Evolutionary conservation across 495 filamentous ascomycete genomes (phyloP).

Genomic region (Poronia punctata): DNA sequence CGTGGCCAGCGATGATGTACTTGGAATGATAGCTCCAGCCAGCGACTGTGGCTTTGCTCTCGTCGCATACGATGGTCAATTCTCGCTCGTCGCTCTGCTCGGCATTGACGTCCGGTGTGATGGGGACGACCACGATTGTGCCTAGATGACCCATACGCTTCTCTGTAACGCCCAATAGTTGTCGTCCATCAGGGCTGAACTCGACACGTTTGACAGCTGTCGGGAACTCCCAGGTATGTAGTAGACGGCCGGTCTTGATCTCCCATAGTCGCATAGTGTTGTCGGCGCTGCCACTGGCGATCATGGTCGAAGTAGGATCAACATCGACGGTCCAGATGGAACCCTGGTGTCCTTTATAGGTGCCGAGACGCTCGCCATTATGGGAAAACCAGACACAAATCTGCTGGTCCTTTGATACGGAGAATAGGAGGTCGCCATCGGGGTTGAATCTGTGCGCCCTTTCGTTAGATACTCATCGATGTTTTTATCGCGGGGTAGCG

Average conservation of each 20-base stretch:
- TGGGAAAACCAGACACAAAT: slow-evolving; percentile 92
- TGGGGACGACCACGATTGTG: slow-evolving; percentile 85
- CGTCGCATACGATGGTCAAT: slow-evolving; percentile 80
- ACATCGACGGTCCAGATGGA: slow-evolving; percentile 98
- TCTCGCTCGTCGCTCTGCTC: slow-evolving; percentile 74
- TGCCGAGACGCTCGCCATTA: slow-evolving; percentile 91
- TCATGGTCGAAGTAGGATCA: slow-evolving; percentile 85
- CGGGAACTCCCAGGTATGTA: slow-evolving; percentile 95
- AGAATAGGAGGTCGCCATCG: slow-evolving; percentile 97
- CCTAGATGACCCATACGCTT: slow-evolving; percentile 94
- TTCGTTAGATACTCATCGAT: slow-evolving; percentile 14
- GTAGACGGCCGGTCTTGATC: slow-evolving; percentile 79
- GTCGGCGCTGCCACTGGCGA: slow-evolving; percentile 93
- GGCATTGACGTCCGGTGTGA: slow-evolving; percentile 71
- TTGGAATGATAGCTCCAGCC: slow-evolving; percentile 88
- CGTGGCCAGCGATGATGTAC: slow-evolving; percentile 96
- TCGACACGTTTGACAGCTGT: slow-evolving; percentile 95
- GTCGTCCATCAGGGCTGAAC: slow-evolving; percentile 85
- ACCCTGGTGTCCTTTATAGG: slow-evolving; percentile 93
- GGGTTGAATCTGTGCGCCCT: slow-evolving; percentile 64
- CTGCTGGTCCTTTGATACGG: slow-evolving; percentile 92
- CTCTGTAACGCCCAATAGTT: slow-evolving; percentile 88
- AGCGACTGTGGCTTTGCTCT: slow-evolving; percentile 94
- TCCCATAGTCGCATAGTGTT: slow-evolving; percentile 98
- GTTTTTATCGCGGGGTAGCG: slow-evolving; percentile 17